These are phyloP conservation scores for Talaromyces stipitatus DNA, from an alignment of 495 filamentous ascomycete genomes.

Conservation along the genomic window DNA sequence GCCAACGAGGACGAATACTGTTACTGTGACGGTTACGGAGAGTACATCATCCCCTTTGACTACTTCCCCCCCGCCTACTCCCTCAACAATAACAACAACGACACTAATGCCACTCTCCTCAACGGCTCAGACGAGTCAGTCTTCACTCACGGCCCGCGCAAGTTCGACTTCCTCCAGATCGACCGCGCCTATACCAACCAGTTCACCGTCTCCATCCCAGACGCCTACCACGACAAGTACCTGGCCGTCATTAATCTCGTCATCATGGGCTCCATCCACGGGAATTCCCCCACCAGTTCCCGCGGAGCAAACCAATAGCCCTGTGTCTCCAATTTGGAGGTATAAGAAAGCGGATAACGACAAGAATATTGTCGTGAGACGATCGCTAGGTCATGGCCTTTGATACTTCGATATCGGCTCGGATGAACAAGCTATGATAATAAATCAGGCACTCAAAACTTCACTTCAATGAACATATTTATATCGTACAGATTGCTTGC, in stretches of 20 bases:
- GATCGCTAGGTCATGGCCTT: neutral
- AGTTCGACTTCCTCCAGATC: neutral
- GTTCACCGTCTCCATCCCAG: neutral
- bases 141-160: neutral
- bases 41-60: conserved; percentile 22
- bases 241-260: neutral
- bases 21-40: conserved; percentile 25
- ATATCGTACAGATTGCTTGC: neutral
- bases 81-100: conserved; percentile 2
- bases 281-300: neutral
- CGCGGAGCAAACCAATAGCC: neutral
- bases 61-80: conserved; percentile 4
- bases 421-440: neutral
- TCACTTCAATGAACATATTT: neutral
- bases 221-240: neutral
- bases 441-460: neutral
- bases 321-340: neutral
- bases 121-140: neutral
- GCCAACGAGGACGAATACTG: neutral
- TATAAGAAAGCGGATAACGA: neutral
- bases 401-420: neutral
- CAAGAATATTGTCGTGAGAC: neutral
- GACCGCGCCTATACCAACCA: neutral
- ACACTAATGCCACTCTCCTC: conserved; percentile 12
- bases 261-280: neutral